phyloP scores from a whole-genome alignment of 1,284 basidiomycete genomes.

The Naganishia liquefaciens region DNA sequence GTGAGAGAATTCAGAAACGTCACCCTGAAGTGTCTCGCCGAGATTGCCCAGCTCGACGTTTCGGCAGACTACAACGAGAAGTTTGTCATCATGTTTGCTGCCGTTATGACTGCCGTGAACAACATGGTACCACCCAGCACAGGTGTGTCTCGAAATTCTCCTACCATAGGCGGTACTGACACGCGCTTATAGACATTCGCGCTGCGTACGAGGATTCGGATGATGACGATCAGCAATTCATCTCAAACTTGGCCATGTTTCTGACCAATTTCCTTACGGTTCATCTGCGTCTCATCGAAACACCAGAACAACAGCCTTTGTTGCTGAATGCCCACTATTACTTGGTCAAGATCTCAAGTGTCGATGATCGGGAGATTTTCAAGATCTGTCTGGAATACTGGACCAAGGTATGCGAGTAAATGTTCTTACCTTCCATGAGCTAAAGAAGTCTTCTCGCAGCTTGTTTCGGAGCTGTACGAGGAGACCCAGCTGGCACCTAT shows the following conservation, averaged over 20 bases:
- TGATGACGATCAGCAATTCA: slow-evolving; percentile 93
- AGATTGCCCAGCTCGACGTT: slow-evolving; percentile 90
- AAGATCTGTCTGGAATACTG: slow-evolving; percentile 99
- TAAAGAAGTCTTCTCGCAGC: slow-evolving; percentile 43
- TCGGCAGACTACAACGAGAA: slow-evolving; percentile 98
- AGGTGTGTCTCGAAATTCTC: slow-evolving; percentile 51
- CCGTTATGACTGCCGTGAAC: slow-evolving; percentile 96
- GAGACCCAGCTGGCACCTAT: slow-evolving; percentile 85
- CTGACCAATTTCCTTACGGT: slow-evolving; percentile 92
- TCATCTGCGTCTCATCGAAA: slow-evolving; percentile 91
- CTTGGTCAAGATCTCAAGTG: slow-evolving; percentile 97
- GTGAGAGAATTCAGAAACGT: slow-evolving; percentile 96
- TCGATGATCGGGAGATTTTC: slow-evolving; percentile 98
- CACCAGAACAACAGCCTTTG: slow-evolving; percentile 86
- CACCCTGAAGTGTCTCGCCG: slow-evolving; percentile 95
- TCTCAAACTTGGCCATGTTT: slow-evolving; percentile 95
- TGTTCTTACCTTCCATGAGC: not conserved
- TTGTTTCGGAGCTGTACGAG: slow-evolving; percentile 98
- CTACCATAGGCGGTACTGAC: slow-evolving; percentile 21
- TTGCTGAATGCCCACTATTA: slow-evolving; percentile 96
- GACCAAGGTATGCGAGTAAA: slow-evolving; percentile 63
- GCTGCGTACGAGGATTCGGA: slow-evolving; percentile 87
- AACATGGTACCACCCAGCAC: slow-evolving; percentile 97
- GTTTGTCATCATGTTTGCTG: slow-evolving; percentile 95
- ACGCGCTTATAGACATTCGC: slow-evolving; percentile 65